These are phyloP conservation scores for Fusarium sambucinum DNA, from an alignment of 2,329 filamentous ascomycete species.

Conservation along the genomic window DNA sequence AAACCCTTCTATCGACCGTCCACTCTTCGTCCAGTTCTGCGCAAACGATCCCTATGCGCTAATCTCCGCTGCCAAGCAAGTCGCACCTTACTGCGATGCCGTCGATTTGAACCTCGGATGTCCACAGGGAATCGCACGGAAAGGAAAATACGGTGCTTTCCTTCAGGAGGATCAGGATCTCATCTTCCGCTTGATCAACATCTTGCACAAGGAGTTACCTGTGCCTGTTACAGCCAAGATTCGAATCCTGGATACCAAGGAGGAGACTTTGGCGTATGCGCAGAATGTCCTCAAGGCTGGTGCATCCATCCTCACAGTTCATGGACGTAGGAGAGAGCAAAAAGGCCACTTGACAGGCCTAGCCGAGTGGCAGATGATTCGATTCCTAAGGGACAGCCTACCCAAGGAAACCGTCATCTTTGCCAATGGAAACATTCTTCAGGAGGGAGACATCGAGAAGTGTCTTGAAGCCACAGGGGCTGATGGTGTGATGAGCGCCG, in stretches of 20 bases:
- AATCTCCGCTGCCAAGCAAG: slow-evolving; percentile 80
- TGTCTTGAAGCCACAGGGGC: slow-evolving; percentile 88
- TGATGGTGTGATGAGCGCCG: slow-evolving; percentile 95
- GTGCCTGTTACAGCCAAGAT: slow-evolving; percentile 97
- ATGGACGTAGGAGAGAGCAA: slow-evolving; percentile 88
- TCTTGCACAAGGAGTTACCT: slow-evolving; percentile 80
- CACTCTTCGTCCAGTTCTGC: slow-evolving; percentile 97
- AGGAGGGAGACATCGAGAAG: slow-evolving; percentile 78
- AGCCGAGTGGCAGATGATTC: slow-evolving; percentile 90
- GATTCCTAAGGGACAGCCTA: slow-evolving; percentile 83
- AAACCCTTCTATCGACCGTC: slow-evolving; percentile 84
- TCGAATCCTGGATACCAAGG: slow-evolving; percentile 85
- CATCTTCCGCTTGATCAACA: slow-evolving; percentile 85
- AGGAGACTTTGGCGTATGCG: slow-evolving; percentile 90
- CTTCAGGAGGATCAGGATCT: slow-evolving; percentile 91
- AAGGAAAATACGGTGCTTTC: slow-evolving; percentile 93
- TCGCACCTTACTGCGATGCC: slow-evolving; percentile 90
- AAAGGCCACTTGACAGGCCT: slow-evolving; percentile 96
- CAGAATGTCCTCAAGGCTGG: slow-evolving; percentile 87
- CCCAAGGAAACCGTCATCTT: slow-evolving; percentile 93
- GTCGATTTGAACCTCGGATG: slow-evolving; percentile 96
- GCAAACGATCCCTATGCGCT: slow-evolving; percentile 86
- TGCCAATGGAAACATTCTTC: slow-evolving; percentile 94
- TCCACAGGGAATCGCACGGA: slow-evolving; percentile 92
- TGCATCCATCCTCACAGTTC: slow-evolving; percentile 92